Percentiles rank a stretch among this genome's conserved stretches.
Conservation (phyloP, 2,329 filamentous ascomycete genomes). For the Elsinoe australis region DNA sequence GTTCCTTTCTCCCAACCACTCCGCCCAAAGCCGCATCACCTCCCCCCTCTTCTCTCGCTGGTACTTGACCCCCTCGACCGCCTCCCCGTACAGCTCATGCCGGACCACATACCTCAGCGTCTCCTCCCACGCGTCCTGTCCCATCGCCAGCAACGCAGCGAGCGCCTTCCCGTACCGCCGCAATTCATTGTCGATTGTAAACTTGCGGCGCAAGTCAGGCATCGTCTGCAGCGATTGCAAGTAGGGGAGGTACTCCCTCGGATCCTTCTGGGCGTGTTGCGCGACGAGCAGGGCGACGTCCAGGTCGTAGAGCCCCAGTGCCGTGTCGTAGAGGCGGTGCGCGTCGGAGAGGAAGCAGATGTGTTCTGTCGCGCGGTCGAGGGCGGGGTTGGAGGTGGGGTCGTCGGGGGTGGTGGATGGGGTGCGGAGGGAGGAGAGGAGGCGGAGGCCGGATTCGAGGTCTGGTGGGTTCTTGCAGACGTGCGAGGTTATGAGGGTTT, state of each 20-base stretch:
- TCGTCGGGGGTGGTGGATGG: constrained; percentile 54
- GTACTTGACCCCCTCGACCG: constrained; percentile 78
- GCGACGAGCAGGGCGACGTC: constrained; percentile 84
- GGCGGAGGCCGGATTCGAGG: constrained; percentile 70
- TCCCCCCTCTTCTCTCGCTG: constrained; percentile 57
- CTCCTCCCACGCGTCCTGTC: constrained; percentile 60
- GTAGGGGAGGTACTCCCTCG: constrained; percentile 90
- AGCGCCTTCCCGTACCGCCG: constrained; percentile 70
- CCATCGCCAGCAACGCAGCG: constrained; percentile 61
- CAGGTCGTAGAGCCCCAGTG: constrained; percentile 83
- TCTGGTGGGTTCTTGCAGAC: constrained; percentile 91
- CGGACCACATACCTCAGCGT: constrained; percentile 69
- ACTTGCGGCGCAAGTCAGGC: constrained; percentile 61
- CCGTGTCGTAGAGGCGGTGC: constrained; percentile 82
- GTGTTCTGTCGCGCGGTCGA: constrained; percentile 86
- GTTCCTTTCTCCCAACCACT: constrained; percentile 65
- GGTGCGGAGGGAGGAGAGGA: constrained; percentile 63
- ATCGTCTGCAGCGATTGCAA: constrained; percentile 78
- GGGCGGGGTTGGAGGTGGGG: too few relatives aligned
- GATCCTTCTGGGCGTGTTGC: constrained; percentile 92
- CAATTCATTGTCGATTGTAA: constrained; percentile 84
- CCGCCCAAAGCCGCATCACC: constrained; percentile 72
- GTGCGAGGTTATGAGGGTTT: constrained; percentile 90
- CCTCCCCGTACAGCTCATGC: constrained; percentile 69
- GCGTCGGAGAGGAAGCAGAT: constrained; percentile 96